Percentiles rank a stretch among this genome's conserved stretches.
These are phyloP conservation scores for Globisporangium camurandrum DNA, from an alignment of 352 stramenopile species.

Conservation along the genomic window DNA sequence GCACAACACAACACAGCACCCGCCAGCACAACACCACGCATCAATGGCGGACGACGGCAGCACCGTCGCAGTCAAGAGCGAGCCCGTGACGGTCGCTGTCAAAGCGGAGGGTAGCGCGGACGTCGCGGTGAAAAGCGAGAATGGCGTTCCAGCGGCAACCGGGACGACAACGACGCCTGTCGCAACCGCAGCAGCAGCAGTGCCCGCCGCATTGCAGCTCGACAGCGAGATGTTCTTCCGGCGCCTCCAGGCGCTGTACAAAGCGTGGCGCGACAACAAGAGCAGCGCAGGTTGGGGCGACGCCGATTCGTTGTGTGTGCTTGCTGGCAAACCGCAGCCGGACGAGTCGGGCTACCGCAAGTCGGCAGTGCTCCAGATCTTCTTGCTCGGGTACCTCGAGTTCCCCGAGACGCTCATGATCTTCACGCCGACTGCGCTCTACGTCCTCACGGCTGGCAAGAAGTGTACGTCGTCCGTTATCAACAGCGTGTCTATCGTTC, in stretches of 20 bases:
- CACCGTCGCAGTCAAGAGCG: conserved; percentile 14
- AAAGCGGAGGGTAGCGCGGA: conserved; percentile 19
- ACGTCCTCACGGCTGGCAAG: conserved; percentile 83
- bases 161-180: too few relatives aligned
- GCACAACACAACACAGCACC: background rate
- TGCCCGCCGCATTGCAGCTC: conserved; percentile 17
- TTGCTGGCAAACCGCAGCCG: conserved; percentile 69
- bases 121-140: conserved; percentile 28
- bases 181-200: conserved; percentile 1
- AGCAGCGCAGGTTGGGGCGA: conserved; percentile 36
- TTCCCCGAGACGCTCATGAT: conserved; percentile 91
- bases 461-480: conserved; percentile 84
- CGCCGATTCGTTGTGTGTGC: conserved; percentile 75
- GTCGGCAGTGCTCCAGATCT: conserved; percentile 87
- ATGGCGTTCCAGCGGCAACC: background rate
- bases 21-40: conserved; percentile 1
- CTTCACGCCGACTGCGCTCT: conserved; percentile 79
- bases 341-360: conserved; percentile 87
- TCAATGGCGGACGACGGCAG: conserved; percentile 21
- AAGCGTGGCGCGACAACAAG: conserved; percentile 56
- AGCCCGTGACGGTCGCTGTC: conserved; percentile 12
- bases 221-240: conserved; percentile 74
- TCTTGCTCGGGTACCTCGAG: conserved; percentile 87
- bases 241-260: conserved; percentile 69
- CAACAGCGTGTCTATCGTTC: background rate